Base-by-base conservation (phyloP, 2,329 filamentous ascomycete species). In the Beauveria pseudobassiana region DNA sequence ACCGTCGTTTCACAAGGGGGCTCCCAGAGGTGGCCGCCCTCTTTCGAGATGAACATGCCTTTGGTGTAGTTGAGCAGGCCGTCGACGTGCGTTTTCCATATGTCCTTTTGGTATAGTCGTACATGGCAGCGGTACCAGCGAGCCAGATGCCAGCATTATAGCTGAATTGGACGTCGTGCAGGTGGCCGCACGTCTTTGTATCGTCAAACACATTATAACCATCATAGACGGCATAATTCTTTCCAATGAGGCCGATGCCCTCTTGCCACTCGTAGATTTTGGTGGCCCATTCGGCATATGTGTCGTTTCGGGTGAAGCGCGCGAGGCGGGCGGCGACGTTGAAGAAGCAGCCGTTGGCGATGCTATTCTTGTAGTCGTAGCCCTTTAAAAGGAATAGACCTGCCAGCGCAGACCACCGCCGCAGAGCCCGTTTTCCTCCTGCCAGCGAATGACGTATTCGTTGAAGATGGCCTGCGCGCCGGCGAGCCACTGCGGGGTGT, bases 351-450 rank as follows among this genome's bases (percentile, higher is more conserved):
- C 86, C 86, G 75, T 88, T 88, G 52, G 84, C 84, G 66, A 88
- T 87, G 26, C 82, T 80, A 74, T 88, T 88, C 69, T 88, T 87
- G 76, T 87, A 87, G 73, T 83, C 78, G 74, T 78, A 87, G 56
- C 90, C 90, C 60, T 80, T 83, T 75, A 92, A 91, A 87, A 89
- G 16, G 84, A 80, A 76, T 88, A 93, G 63, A 96, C 89, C 76
- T 96, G 91, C 92, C 92, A 96, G 65, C 88, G 85, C 66, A 96
- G 75, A 9, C 91, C 91, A 56, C 91, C 91, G 53, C 76, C 78
- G 73, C 91, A 96, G 14, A 61, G 42, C 30, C 50, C 59, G 56
- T 71, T 64, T 0, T 75, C 68, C 2, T 74, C 76, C 66, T 95
- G 87, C 88, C 90, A 93, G 20, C 90, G 83, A n/a, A 74, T 74